Base-by-base conservation (phyloP, 2,329 filamentous ascomycete species). In the Rutstroemia sp. region DNA sequence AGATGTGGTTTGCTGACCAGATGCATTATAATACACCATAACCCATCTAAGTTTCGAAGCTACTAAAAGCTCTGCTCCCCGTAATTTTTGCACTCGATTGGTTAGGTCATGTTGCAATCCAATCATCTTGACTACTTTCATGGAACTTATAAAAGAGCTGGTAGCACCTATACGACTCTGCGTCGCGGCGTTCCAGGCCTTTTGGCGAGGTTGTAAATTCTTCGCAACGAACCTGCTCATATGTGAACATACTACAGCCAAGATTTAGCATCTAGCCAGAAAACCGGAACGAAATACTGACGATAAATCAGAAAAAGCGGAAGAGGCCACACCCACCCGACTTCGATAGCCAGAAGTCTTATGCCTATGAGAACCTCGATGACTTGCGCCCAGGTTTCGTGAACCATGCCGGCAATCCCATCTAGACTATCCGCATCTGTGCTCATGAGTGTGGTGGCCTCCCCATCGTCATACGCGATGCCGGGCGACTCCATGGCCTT, bases 311-410 rank as follows among this genome's bases (percentile, higher is more conserved):
- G 59, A 3, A 71, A 56, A 2, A 75, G 58, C 0, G 74, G 74
- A 10, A 76, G 59, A 0, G 70, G 70, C 61, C 69, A 75, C 4
- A 76, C 56, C 73, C 73, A 76, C 10, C 73, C 72, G 4, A 78
- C 70, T 58, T 75, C 60, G 12, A 57, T 58, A 7, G 69, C 67
- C 2, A 78, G 59, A 51, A 78, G 64, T 6, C 55, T 48, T 2
- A 74, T 66, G 1, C 74, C 76, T 38, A 77, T 63, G 0, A 70
- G 39, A 0, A 76, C 69, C 56, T 77, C 75, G 0, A 76, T n/a
- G 1, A 70, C 39, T 14, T 73, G 68, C 0, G 71, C 74, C 73
- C 74, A 76, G 0, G 67, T 69, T 44, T 76, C 74, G 48, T 76
- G 73, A 14, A 73, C 57, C 70, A 76, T 72, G 30, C 67, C 64